A percentile compares a stretch with the other conserved stretches of the same genome.
Conservation (phyloP, 2,329 filamentous ascomycete genomes). For the Colletotrichum musae region DNA sequence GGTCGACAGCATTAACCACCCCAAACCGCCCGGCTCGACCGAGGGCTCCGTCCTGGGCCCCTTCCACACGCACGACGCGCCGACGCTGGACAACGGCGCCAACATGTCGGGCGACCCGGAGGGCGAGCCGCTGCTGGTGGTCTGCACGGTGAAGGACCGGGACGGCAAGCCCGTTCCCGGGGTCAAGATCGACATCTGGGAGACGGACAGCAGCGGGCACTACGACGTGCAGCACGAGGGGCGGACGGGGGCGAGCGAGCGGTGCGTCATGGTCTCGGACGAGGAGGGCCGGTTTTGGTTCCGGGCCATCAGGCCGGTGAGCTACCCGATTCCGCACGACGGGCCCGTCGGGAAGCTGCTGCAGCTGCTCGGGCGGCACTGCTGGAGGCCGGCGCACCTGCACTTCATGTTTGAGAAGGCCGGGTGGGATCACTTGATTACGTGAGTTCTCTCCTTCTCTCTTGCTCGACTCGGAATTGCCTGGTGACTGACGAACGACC, state of each 20-base stretch:
- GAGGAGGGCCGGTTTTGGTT: conserved; percentile 77
- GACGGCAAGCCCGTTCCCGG: conserved; percentile 70
- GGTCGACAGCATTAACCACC: conserved; percentile 83
- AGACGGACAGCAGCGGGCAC: conserved; percentile 80
- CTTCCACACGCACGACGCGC: conserved; percentile 83
- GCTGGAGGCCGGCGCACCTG: conserved; percentile 83
- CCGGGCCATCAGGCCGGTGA: conserved; percentile 85
- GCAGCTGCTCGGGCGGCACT: conserved; percentile 77
- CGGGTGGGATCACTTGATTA: conserved; percentile 85
- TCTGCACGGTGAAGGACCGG: conserved; percentile 77
- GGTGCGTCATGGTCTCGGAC: conserved; percentile 65
- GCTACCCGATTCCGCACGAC: conserved; percentile 88
- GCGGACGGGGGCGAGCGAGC: conserved; percentile 57
- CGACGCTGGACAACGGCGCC: conserved; percentile 64
- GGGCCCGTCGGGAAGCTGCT: conserved; percentile 85
- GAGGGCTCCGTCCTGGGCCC: conserved; percentile 85
- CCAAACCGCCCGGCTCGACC: conserved; percentile 76
- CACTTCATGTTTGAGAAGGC: conserved; percentile 91
- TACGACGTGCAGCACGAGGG: conserved; percentile 82
- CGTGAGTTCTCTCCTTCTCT: conserved; percentile 69
- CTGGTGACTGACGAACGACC: conserved; percentile 3
- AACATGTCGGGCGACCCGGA: conserved; percentile 74
- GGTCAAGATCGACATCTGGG: conserved; percentile 84
- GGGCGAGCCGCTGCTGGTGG: conserved; percentile 76
- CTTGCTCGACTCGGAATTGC: background rate